phyloP scores from a whole-genome alignment of 345 rosid genomes.

The Turritis glabra region DNA sequence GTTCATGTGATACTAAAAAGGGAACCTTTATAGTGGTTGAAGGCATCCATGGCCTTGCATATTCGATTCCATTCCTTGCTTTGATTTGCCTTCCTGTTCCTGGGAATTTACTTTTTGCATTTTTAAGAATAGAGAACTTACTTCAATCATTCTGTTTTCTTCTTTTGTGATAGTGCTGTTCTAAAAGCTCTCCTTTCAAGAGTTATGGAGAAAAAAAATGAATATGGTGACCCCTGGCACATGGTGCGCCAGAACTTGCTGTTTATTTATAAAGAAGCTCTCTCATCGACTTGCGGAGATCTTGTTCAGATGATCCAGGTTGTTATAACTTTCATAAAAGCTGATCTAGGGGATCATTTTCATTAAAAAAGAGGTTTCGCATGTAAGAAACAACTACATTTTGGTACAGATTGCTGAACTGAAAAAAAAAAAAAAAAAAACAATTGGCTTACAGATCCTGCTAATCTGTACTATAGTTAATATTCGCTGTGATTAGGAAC shows the following conservation, averaged over 20 bases:
- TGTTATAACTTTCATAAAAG: constrained; percentile 26
- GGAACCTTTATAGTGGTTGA: constrained; percentile 6
- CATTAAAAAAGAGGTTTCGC: constrained; percentile 1
- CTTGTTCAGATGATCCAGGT: constrained; percentile 84
- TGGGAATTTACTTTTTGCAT: constrained; percentile 1
- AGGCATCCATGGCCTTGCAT: constrained; percentile 2
- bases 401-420: background rate
- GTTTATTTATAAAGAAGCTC: constrained; percentile 64
- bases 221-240: constrained; percentile 61
- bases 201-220: constrained; percentile 62
- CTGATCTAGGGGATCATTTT: background rate
- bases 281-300: constrained; percentile 62
- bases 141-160: background rate
- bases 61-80: constrained; percentile 3
- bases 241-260: constrained; percentile 61
- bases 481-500: background rate
- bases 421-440: background rate
- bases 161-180: constrained; percentile 52
- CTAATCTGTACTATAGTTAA: constrained; percentile 6
- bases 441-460: background rate
- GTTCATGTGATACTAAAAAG: constrained; percentile 1
- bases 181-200: constrained; percentile 73
- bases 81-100: background rate
- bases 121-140: constrained; percentile 7
- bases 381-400: background rate